Evolutionary conservation across 441 rosid genomes (phyloP).

Genomic region (Melastoma candidum): DNA sequence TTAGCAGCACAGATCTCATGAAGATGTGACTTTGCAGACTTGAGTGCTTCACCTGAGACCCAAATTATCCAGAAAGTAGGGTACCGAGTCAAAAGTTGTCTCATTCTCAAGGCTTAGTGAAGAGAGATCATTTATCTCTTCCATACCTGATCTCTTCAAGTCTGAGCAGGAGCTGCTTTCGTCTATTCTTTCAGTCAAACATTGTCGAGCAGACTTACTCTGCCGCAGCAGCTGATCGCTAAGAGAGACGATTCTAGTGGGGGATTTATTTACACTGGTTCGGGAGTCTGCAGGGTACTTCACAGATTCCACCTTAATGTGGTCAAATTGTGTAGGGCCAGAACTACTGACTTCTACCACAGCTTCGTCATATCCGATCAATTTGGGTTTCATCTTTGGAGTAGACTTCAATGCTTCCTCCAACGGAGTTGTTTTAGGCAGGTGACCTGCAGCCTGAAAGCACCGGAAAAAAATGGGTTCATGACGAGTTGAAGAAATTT

Average conservation of each 20-base stretch:
- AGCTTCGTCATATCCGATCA: constrained; percentile 81
- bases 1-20: constrained; percentile 62
- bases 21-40: constrained; percentile 53
- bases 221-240: not conserved
- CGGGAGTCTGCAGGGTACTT: constrained; percentile 12
- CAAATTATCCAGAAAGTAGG: no score
- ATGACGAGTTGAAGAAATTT: no score
- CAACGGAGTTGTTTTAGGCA: constrained; percentile 39
- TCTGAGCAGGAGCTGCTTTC: no score
- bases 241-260: constrained; percentile 10
- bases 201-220: no score
- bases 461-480: not conserved
- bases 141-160: no score
- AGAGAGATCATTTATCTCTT: no score
- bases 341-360: constrained; percentile 38
- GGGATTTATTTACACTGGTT: constrained; percentile 14
- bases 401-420: constrained; percentile 50
- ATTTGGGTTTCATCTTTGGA: constrained; percentile 45
- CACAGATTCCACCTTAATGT: constrained; percentile 22
- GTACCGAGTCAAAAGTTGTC: no score
- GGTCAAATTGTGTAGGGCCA: constrained; percentile 21
- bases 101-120: no score
- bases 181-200: no score
- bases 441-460: constrained; percentile 52
- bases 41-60: constrained; percentile 33